Evolutionary conservation across 495 filamentous ascomycete genomes (phyloP), one percentile per base, ranked within the genome.

Genomic region (Annulohypoxylon moriforme): DNA sequence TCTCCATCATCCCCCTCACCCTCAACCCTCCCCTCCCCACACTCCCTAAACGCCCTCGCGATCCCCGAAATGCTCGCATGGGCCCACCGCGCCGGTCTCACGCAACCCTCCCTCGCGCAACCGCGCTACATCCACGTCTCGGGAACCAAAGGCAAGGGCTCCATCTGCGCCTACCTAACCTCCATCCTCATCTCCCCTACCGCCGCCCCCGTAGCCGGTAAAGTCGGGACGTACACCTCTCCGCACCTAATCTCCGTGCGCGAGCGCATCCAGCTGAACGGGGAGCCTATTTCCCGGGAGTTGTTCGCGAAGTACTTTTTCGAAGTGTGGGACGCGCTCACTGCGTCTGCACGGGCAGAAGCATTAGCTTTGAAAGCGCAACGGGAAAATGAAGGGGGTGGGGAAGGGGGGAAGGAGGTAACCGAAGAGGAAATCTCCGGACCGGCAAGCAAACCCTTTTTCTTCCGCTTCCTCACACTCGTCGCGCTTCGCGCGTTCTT

Each of bases 51-150:
- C 72, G 80, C 87, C 31, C 84, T 83, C 46, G 93, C 94, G 2
- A 91, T 96, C 64, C 93, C 93, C 0, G 95, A 97, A 75, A 97
- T 95, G 85, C 81, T 92, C 49, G 90, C 91, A 63, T 97, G 91
- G 91, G 87, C 91, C 59, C 79, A 81, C 36, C 89, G 89, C 61
- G 90, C 93, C 44, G 94, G 94, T 25, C 92, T 96, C 78, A 58
- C 74, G n/a, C 75, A 76, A 0, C 18, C 63, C 0, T 73, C 79
- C 42, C 77, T 87, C 40, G 67, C 74, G 16, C 49, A 46, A 2
- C 74, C 84, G 14, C 70, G 67, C 10, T 81, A 76, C 85, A 79
- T 90, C 61, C 88, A 90, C 74, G 81, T 90, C 9, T 85, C 88
- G 8, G 88, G 88, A 7, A 90, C 88, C 5, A 90, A 89, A 57